phyloP scores from a whole-genome alignment of 148 eudicot genomes.

The Fagopyrum homotropicum region DNA sequence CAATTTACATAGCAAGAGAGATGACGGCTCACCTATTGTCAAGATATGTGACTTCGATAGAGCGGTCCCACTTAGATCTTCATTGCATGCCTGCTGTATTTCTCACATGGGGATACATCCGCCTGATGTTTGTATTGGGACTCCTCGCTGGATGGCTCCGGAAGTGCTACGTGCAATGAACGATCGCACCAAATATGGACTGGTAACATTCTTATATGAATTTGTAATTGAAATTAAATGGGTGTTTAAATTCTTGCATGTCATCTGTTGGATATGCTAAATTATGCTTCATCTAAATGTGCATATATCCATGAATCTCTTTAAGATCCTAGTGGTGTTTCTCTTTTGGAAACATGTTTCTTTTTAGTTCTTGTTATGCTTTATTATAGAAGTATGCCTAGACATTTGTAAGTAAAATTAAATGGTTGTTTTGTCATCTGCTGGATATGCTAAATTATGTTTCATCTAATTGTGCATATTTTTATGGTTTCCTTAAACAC shows the following conservation, averaged over 20 bases:
- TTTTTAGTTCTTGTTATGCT: too few relatives aligned
- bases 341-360: too few relatives aligned
- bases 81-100: slow-evolving; percentile 76
- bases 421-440: not conserved
- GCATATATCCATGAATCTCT: not conserved
- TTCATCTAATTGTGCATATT: not conserved
- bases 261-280: not conserved
- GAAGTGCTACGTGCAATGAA: slow-evolving; percentile 73
- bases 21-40: slow-evolving; percentile 69
- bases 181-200: slow-evolving; percentile 53
- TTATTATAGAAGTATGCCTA: too few relatives aligned
- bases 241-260: not conserved
- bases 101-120: slow-evolving; percentile 75
- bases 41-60: slow-evolving; percentile 92
- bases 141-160: slow-evolving; percentile 99
- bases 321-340: not conserved
- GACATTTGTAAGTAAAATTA: not conserved
- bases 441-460: not conserved
- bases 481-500: not conserved
- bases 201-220: slow-evolving; percentile 40
- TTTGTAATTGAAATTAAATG: not conserved
- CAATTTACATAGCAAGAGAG: slow-evolving; percentile 52
- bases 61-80: slow-evolving; percentile 76
- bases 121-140: slow-evolving; percentile 85
- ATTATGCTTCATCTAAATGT: not conserved